Base-by-base conservation (phyloP, 441 rosid species). In the Geranium incanum region DNA sequence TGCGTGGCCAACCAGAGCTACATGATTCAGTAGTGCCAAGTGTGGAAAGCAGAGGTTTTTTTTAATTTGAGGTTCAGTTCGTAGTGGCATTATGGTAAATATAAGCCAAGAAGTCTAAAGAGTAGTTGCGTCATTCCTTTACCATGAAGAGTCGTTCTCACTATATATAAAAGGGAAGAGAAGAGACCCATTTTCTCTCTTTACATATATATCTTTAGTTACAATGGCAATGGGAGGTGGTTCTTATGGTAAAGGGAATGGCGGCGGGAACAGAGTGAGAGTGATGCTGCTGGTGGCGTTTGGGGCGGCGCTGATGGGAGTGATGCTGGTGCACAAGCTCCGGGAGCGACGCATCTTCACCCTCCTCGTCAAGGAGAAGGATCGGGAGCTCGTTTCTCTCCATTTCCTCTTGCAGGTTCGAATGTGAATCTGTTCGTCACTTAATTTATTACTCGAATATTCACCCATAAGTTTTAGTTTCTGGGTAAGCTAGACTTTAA, bases 291-390 rank as follows among this genome's bases (percentile, higher is more conserved):
- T 89, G 5, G 66, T 87, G 77, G 90, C 88, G 13, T 87, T 89
- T 68, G 87, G 82, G 55, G 87, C 88, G 11, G 91, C 94, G 3
- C 70, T 89, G 66, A 36, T 87, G 3, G 91, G 91, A 2, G 90
- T 87, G 3, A 76, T 84, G 86, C 79, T 78, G 9, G 70, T 87
- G 5, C 94, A 86, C 74, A 87, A 82, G 80, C 79, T 87, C 37
- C 79, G 88, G 70, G 94, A 89, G 76, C 77, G 80, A 68, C 85
- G 94, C 73, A 79, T 83, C 83, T 82, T 81, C 79, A 76, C 75
- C 75, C 84, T 87, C 70, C 75, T 86, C n/a, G 64, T 86, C 68
- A 67, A 81, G 37, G 89, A 89, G 28, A 87, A 84, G 76, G 86
- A 78, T 65, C 72, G 72, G 0, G 78, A 83, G 16, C 85, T 89